Conservation (phyloP, 805 yeast genomes). For the Suhomyces xylopsoci region DNA sequence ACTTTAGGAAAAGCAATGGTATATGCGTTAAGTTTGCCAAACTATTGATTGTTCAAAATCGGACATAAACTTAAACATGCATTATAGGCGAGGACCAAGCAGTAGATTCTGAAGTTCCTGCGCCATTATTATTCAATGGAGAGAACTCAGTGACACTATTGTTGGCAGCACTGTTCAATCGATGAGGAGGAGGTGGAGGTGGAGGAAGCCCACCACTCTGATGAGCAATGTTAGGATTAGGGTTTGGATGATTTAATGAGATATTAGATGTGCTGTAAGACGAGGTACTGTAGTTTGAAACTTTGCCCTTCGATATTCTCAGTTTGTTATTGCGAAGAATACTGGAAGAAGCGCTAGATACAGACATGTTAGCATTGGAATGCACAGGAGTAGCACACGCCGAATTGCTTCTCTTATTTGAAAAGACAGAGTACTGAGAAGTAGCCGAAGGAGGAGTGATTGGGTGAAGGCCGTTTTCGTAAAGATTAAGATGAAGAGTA, state of each 20-base stretch:
- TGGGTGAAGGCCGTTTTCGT: constrained; percentile 17
- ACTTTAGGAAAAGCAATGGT: background rate
- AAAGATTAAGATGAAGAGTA: constrained; percentile 2
- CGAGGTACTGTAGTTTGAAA: background rate
- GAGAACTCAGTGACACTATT: constrained; percentile 7
- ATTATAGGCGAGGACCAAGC: constrained; percentile 14
- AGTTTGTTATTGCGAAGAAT: constrained; percentile 8
- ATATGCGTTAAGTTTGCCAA: background rate
- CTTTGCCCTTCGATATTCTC: constrained; percentile 11
- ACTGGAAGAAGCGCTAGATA: constrained; percentile 5
- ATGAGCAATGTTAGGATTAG: background rate
- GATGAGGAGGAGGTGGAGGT: constrained; percentile 4
- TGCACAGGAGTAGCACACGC: constrained; percentile 24
- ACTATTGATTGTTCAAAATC: background rate
- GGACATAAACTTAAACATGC: constrained; percentile 9
- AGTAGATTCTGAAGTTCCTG: constrained; percentile 8
- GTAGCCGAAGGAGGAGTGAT: constrained; percentile 44
- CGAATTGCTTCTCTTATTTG: constrained; percentile 21
- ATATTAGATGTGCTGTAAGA: background rate
- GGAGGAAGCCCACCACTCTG: background rate
- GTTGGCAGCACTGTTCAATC: constrained; percentile 3
- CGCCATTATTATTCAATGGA: constrained; percentile 5
- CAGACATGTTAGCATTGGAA: constrained; percentile 6
- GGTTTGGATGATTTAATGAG: background rate
- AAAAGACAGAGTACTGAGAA: constrained; percentile 38